Evolutionary conservation across 176 grass and related monocot species (phyloP).

Genomic region (Alloteropsis semialata): DNA sequence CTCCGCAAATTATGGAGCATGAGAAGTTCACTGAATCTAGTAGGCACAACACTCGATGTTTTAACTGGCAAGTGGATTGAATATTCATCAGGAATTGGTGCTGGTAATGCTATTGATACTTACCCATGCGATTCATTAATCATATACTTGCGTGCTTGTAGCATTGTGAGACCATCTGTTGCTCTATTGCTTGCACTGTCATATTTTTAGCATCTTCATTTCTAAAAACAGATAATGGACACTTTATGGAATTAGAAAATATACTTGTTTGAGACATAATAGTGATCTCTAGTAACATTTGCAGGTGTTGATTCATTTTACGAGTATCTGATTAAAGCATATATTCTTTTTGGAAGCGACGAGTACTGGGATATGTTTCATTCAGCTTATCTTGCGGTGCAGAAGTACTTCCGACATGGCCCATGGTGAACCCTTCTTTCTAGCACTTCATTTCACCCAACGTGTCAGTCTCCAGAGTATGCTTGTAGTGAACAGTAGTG

Average conservation of each 20-base stretch:
- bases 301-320: conserved; percentile 99
- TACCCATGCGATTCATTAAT: background rate
- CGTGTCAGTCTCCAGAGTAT: background rate
- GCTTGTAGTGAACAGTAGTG: conserved; percentile 17
- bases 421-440: conserved; percentile 58
- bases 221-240: background rate
- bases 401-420: conserved; percentile 93
- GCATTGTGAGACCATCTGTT: background rate
- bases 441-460: background rate
- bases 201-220: conserved; percentile 17
- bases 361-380: conserved; percentile 99
- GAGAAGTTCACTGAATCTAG: conserved; percentile 98
- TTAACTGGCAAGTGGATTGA: conserved; percentile 90
- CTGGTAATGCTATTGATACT: conserved; percentile 66
- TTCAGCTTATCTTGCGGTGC: conserved; percentile 83
- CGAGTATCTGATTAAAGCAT: conserved; percentile 96
- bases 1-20: conserved; percentile 96
- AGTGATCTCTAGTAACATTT: conserved; percentile 31
- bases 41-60: conserved; percentile 93
- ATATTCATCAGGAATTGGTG: conserved; percentile 94
- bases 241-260: conserved; percentile 5
- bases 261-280: conserved; percentile 15
- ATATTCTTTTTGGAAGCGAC: conserved; percentile 88
- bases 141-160: conserved; percentile 9
- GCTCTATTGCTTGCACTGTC: background rate